Percentiles rank a stretch among this genome's conserved stretches.
phyloP scores from a whole-genome alignment of 225 moss, liverwort and hornwort species.

The Takakia lepidozioides region DNA sequence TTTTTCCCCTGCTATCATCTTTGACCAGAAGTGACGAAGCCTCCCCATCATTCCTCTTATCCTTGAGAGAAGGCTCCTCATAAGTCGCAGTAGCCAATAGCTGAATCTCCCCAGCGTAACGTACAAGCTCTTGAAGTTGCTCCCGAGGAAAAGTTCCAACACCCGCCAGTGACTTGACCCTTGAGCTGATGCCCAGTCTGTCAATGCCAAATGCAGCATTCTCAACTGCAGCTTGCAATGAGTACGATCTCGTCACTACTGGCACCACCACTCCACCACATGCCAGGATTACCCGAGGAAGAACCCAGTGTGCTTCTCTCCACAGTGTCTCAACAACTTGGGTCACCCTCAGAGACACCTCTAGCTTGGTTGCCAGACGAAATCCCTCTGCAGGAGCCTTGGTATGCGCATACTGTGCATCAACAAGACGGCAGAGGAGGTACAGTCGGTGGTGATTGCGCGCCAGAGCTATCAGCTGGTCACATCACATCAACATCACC shows the following conservation, averaged over 20 bases:
- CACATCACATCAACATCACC: neutral
- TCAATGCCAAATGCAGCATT: too few relatives aligned
- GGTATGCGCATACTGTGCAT: slow-evolving; percentile 43
- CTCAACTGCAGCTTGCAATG: too few relatives aligned
- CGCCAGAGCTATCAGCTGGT: slow-evolving; percentile 55
- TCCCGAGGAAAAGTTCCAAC: slow-evolving; percentile 55
- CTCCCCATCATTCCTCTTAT: too few relatives aligned
- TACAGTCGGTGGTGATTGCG: slow-evolving; percentile 63
- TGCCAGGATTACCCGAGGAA: slow-evolving; percentile 70
- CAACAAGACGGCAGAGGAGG: slow-evolving; percentile 52
- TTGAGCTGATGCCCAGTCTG: too few relatives aligned
- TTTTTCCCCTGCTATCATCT: slow-evolving; percentile 32
- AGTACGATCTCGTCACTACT: slow-evolving; percentile 11
- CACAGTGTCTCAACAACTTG: slow-evolving; percentile 53
- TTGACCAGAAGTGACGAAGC: slow-evolving; percentile 17
- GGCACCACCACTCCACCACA: slow-evolving; percentile 61
- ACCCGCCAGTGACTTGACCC: too few relatives aligned
- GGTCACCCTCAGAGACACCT: slow-evolving; percentile 37
- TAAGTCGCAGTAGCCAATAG: slow-evolving; percentile 49
- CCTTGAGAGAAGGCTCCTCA: slow-evolving; percentile 22
- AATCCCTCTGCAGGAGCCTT: slow-evolving; percentile 35
- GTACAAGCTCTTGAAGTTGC: slow-evolving; percentile 71
- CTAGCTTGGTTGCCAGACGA: slow-evolving; percentile 39
- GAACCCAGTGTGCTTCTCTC: slow-evolving; percentile 70
- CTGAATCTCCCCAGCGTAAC: slow-evolving; percentile 80